phyloP scores from a whole-genome alignment of 202 grass and related monocot species.

The Panicum hallii region DNA sequence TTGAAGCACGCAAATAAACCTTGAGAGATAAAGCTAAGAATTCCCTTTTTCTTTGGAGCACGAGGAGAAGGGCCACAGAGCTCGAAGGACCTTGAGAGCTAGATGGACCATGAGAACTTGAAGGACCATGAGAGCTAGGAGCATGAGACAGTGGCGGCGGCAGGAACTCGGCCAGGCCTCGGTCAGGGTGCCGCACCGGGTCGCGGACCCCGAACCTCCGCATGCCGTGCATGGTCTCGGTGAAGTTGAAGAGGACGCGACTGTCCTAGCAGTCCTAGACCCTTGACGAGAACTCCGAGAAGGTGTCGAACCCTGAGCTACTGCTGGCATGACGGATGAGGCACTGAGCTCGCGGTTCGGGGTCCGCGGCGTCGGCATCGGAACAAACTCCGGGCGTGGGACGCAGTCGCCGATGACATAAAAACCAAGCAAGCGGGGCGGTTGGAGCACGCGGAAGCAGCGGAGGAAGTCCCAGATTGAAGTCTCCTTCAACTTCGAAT shows the following conservation, averaged over 20 bases:
- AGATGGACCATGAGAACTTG: too few relatives aligned
- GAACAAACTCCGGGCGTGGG: background rate
- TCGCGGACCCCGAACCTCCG: background rate
- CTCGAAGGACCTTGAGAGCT: too few relatives aligned
- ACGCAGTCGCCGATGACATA: background rate
- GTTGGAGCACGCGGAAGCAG: background rate
- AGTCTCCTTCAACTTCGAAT: too few relatives aligned
- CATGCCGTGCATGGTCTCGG: too few relatives aligned
- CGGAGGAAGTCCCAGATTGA: background rate
- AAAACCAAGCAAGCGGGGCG: conserved; percentile 16
- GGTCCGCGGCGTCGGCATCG: background rate
- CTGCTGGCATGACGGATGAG: background rate
- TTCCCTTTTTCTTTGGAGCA: too few relatives aligned
- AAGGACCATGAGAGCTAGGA: too few relatives aligned
- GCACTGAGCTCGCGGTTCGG: background rate
- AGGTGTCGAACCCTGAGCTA: background rate
- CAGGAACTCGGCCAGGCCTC: background rate
- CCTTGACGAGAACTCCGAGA: background rate
- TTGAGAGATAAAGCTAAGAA: too few relatives aligned
- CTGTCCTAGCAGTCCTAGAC: background rate
- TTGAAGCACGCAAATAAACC: too few relatives aligned
- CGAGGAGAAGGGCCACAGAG: too few relatives aligned
- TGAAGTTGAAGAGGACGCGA: background rate
- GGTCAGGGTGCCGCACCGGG: background rate
- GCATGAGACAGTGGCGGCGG: too few relatives aligned